Conservation (phyloP, 2,329 filamentous ascomycete species). For the Parafenestella ontariensis region DNA sequence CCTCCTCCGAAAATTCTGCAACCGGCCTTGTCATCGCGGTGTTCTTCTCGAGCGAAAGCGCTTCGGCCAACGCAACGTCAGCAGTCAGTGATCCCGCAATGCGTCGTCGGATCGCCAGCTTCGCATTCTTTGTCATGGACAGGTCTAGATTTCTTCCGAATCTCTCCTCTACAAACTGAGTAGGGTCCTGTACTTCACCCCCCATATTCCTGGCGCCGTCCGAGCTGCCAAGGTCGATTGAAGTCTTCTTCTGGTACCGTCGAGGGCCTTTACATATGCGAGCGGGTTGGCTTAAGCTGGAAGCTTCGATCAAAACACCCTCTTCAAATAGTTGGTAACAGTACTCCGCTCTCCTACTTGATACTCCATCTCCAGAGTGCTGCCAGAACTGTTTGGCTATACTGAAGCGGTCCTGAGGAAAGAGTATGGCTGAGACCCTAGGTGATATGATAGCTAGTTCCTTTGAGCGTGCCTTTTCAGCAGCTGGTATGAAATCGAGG, state of each 20-base stretch:
- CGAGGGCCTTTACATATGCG: slow-evolving; percentile 72
- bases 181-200: slow-evolving; percentile 69
- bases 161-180: slow-evolving; percentile 87
- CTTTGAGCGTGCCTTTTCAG: slow-evolving; percentile 59
- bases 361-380: slow-evolving; percentile 90
- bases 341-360: slow-evolving; percentile 89
- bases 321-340: slow-evolving; percentile 78
- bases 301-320: slow-evolving; percentile 65
- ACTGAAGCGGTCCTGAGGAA: slow-evolving; percentile 69
- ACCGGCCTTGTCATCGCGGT: slow-evolving; percentile 53
- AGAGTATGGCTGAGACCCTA: slow-evolving; percentile 66
- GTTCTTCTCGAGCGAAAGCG: slow-evolving; percentile 60
- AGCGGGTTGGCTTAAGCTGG: slow-evolving; percentile 45
- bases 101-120: slow-evolving; percentile 81
- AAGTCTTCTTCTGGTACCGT: slow-evolving; percentile 74
- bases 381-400: slow-evolving; percentile 97
- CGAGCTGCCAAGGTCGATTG: slow-evolving; percentile 53
- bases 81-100: slow-evolving; percentile 86
- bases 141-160: slow-evolving; percentile 91
- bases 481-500: slow-evolving; percentile 70
- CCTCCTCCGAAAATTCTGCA: slow-evolving; percentile 76
- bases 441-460: slow-evolving; percentile 54
- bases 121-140: slow-evolving; percentile 79
- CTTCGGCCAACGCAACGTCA: slow-evolving; percentile 70
- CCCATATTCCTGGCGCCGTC: slow-evolving; percentile 22